Percentiles rank a stretch among this genome's conserved stretches.
These are phyloP conservation scores for Collybia sordida DNA, from an alignment of 768 basidiomycete species.

Conservation along the genomic window DNA sequence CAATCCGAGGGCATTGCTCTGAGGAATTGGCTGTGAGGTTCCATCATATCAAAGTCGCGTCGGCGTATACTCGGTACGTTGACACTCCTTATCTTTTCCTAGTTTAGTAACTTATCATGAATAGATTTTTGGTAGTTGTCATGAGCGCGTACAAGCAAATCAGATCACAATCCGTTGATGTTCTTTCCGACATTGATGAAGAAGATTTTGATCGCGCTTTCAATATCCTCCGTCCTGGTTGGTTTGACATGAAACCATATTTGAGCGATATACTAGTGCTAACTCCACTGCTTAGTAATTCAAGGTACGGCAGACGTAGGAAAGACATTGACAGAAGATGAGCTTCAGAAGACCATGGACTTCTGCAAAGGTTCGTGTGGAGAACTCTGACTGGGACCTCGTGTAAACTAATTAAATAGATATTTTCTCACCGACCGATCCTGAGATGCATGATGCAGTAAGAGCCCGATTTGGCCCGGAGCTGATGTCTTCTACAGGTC, in stretches of 20 bases:
- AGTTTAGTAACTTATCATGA: not conserved
- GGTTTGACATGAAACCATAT: constrained; percentile 1
- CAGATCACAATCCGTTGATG: constrained; percentile 33
- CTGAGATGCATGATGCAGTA: too few species aligned
- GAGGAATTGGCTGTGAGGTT: constrained; percentile 28
- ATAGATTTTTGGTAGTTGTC: constrained; percentile 48
- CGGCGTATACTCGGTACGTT: constrained; percentile 32
- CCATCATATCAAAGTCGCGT: constrained; percentile 29
- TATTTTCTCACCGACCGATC: too few species aligned
- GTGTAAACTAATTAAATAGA: too few species aligned
- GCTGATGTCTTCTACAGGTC: too few species aligned
- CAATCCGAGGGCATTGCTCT: constrained; percentile 27
- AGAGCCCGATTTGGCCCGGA: too few species aligned
- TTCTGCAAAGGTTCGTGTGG: constrained; percentile 2
- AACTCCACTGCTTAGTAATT: constrained; percentile 1
- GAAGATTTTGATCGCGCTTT: constrained; percentile 53
- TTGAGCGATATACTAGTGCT: not conserved
- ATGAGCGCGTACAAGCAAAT: constrained; percentile 55
- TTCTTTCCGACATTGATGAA: constrained; percentile 42
- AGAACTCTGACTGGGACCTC: too few species aligned
- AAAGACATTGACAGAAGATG: constrained; percentile 1
- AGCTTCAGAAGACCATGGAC: constrained; percentile 7
- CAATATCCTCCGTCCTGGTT: constrained; percentile 42
- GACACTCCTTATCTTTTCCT: not conserved
- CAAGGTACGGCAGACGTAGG: constrained; percentile 7